phyloP scores from a whole-genome alignment of 2,329 filamentous ascomycete species.

The Pyrenochaeta sp. region DNA sequence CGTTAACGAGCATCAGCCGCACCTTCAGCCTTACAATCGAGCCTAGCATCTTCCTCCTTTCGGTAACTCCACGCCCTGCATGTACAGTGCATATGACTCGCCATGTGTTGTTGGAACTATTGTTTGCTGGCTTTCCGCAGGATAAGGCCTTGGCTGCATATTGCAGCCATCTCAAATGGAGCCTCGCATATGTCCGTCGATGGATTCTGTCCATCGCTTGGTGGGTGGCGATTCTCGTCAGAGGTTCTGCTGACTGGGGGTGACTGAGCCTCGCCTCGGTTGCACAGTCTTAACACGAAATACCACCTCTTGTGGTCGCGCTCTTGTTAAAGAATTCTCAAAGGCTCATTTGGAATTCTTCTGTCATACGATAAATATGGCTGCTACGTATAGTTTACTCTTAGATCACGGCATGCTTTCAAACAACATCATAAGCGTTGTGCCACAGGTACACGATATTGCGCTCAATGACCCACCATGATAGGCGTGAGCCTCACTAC shows the following conservation, averaged over 20 bases:
- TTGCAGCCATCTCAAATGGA: not conserved
- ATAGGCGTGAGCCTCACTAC: not conserved
- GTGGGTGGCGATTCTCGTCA: conserved; percentile 7
- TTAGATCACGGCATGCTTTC: not conserved
- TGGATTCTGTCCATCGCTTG: not conserved
- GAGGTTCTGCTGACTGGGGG: not conserved
- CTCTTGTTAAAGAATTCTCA: not conserved
- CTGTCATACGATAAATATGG: not conserved
- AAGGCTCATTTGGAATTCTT: not conserved
- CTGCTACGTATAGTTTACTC: not conserved
- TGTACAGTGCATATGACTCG: conserved; percentile 9
- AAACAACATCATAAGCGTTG: not conserved
- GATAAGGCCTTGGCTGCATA: not conserved
- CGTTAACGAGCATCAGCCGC: conserved; percentile 17
- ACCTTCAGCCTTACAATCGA: conserved; percentile 16
- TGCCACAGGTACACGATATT: not conserved
- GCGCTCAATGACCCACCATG: not conserved
- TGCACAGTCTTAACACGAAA: no score
- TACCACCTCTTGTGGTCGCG: no score
- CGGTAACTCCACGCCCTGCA: conserved; percentile 13
- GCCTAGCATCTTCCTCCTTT: conserved; percentile 1
- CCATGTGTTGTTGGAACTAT: not conserved
- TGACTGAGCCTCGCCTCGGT: not conserved
- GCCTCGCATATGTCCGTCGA: not conserved
- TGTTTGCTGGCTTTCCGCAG: not conserved